A percentile compares a stretch with the other conserved stretches of the same genome.
Conservation (phyloP, 2,329 filamentous ascomycete genomes). For the Ascomycota sp. region DNA sequence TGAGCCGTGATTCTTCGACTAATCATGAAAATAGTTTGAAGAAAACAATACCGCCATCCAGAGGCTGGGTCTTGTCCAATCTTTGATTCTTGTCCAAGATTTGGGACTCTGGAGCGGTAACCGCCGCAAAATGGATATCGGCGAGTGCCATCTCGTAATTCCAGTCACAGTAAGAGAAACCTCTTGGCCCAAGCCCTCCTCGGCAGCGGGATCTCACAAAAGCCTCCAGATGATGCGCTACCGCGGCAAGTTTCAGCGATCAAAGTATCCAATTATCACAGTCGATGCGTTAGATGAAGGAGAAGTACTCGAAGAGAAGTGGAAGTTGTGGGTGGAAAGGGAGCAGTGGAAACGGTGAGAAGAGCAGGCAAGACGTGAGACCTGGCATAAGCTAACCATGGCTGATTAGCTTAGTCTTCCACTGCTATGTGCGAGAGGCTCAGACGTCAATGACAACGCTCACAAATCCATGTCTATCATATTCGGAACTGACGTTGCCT, state of each 20-base stretch:
- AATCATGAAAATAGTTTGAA: slow-evolving; percentile 22
- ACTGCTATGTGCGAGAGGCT: slow-evolving; percentile 40
- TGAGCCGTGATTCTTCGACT: too few species aligned
- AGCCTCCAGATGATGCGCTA: slow-evolving; percentile 26
- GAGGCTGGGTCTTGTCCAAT: slow-evolving; percentile 26
- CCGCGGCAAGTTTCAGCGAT: slow-evolving; percentile 34
- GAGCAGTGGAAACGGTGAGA: slow-evolving; percentile 48
- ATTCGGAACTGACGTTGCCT: slow-evolving; percentile 43
- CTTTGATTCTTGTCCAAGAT: slow-evolving; percentile 25
- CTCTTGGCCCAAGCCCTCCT: too few species aligned
- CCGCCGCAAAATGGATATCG: slow-evolving; percentile 31
- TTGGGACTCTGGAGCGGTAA: slow-evolving; percentile 32
- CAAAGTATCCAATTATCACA: slow-evolving; percentile 26
- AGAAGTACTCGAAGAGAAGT: slow-evolving; percentile 36
- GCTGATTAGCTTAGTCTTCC: slow-evolving; percentile 35
- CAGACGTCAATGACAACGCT: slow-evolving; percentile 45
- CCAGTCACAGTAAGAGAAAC: slow-evolving; percentile 19
- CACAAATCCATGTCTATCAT: slow-evolving; percentile 42
- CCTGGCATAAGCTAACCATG: too few species aligned
- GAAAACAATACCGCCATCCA: slow-evolving; percentile 23
- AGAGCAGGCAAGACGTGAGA: too few species aligned
- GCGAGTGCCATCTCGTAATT: slow-evolving; percentile 25
- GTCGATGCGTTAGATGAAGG: slow-evolving; percentile 32
- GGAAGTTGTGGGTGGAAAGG: slow-evolving; percentile 38
- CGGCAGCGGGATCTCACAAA: too few species aligned